Evolutionary conservation across 1,139 yeast species (phyloP).

Genomic region (Taiozyma sp.): DNA sequence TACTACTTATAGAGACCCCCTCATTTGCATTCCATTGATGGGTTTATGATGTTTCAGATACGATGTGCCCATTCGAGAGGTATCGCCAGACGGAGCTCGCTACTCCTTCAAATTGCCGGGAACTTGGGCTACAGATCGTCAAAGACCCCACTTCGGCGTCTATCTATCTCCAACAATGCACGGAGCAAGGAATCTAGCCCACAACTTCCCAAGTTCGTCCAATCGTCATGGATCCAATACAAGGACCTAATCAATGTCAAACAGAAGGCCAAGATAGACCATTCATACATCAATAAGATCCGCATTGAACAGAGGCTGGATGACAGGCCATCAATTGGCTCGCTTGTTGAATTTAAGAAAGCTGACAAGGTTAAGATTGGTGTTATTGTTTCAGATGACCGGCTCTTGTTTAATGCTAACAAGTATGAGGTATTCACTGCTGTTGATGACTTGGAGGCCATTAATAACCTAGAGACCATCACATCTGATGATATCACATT

Average conservation of each 20-base stretch:
- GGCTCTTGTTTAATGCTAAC: constrained; percentile 5
- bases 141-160: neutral
- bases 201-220: neutral
- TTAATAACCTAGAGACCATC: neutral
- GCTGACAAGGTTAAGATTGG: constrained; percentile 1
- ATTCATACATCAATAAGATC: neutral
- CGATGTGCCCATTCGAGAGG: neutral
- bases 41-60: neutral
- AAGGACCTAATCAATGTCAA: neutral
- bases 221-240: neutral
- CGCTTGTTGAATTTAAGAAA: constrained; percentile 5
- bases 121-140: neutral
- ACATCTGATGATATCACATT: constrained; percentile 4
- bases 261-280: neutral
- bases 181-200: neutral
- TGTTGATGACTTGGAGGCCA: neutral
- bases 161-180: neutral
- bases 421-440: constrained; percentile 5
- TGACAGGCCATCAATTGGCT: constrained; percentile 24
- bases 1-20: neutral
- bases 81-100: neutral
- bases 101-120: neutral
- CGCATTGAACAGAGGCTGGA: constrained; percentile 2
- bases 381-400: constrained; percentile 7
- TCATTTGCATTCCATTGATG: neutral